Conservation (phyloP, 1,139 yeast genomes). For the Hyphopichia pseudoburtonii region DNA sequence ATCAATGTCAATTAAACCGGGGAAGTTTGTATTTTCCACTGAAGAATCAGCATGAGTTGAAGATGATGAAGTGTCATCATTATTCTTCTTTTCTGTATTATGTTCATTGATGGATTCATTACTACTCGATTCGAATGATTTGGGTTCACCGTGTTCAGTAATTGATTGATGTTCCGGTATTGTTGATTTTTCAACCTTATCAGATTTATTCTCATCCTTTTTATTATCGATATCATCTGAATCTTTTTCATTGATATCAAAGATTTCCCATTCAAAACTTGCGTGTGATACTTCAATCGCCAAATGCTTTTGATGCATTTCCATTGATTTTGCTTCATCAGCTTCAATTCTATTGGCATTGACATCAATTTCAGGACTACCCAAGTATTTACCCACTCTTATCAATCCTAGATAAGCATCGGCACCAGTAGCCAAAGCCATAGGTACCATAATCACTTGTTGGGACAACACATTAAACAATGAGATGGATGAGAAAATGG, state of each 20-base stretch:
- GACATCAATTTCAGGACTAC: conserved; percentile 39
- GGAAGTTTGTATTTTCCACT: conserved; percentile 2
- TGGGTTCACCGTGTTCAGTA: too few species aligned
- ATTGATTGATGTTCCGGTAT: too few species aligned
- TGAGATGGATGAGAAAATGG: conserved; percentile 74
- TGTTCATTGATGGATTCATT: not conserved
- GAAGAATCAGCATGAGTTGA: too few species aligned
- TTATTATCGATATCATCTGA: conserved; percentile 11
- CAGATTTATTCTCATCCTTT: conserved; percentile 6
- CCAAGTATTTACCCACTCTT: conserved; percentile 57
- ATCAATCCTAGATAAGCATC: conserved; percentile 63
- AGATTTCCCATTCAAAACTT: conserved; percentile 41
- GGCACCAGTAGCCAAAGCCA: conserved; percentile 62
- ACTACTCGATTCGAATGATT: too few species aligned
- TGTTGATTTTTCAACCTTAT: not conserved
- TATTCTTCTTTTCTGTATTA: conserved; percentile 3
- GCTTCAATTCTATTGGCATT: conserved; percentile 18
- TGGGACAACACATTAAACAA: conserved; percentile 57
- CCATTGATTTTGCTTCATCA: conserved; percentile 24
- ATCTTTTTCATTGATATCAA: conserved; percentile 24
- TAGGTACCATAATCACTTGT: conserved; percentile 59
- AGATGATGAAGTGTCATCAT: conserved; percentile 5
- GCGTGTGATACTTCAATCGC: conserved; percentile 31
- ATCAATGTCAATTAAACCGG: conserved; percentile 33
- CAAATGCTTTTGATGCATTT: conserved; percentile 19